Conservation (phyloP, 2,329 filamentous ascomycete genomes). For the Teratosphaeria nubilosa region DNA sequence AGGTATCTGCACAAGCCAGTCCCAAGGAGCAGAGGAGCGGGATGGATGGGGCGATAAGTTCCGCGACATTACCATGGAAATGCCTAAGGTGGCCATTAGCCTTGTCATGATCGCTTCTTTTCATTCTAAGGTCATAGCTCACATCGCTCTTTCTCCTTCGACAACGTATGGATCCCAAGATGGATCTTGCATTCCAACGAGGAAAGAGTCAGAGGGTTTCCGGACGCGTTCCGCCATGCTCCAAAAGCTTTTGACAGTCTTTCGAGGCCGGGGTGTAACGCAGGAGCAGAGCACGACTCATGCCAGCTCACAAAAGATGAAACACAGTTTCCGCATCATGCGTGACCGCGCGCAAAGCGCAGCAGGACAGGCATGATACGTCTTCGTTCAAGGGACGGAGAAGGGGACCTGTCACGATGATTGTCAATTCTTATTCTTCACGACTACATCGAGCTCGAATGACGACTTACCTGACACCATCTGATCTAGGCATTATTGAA, state of each 20-base stretch:
- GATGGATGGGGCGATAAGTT: slow-evolving; percentile 30
- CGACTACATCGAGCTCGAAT: not conserved
- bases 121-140: not conserved
- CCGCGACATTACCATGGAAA: slow-evolving; percentile 21
- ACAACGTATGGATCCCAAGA: slow-evolving; percentile 7
- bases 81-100: slow-evolving; percentile 2
- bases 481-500: slow-evolving; percentile 28
- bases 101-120: not conserved
- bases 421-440: not conserved
- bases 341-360: slow-evolving; percentile 17
- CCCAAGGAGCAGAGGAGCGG: slow-evolving; percentile 33
- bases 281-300: slow-evolving; percentile 27
- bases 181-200: slow-evolving; percentile 9
- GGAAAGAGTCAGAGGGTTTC: slow-evolving; percentile 18
- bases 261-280: slow-evolving; percentile 3
- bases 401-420: slow-evolving; percentile 2
- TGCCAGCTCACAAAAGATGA: slow-evolving; percentile 22
- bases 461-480: slow-evolving; percentile 14
- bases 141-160: slow-evolving; percentile 16
- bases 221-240: not conserved
- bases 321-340: slow-evolving; percentile 19
- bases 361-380: slow-evolving; percentile 30
- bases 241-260: not conserved
- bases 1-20: slow-evolving; percentile 26
- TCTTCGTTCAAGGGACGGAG: slow-evolving; percentile 22